These are phyloP conservation scores for Paraglomus brasilianum DNA, from an alignment of 192 early-diverging fungal species.

Conservation along the genomic window DNA sequence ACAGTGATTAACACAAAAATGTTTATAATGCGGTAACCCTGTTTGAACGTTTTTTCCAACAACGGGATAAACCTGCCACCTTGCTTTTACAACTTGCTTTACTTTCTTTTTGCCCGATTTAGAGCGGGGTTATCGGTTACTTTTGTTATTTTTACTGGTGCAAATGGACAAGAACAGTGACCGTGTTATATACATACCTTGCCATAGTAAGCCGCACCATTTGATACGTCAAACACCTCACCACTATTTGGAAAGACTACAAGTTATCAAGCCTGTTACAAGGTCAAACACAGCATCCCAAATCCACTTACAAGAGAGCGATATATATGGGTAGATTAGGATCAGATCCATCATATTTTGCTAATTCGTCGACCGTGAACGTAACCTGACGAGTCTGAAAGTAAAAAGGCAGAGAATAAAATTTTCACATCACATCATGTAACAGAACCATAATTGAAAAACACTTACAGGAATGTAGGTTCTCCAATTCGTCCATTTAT, in stretches of 20 bases:
- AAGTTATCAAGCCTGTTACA: not conserved
- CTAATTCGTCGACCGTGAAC: slow-evolving; percentile 77
- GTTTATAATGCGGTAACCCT: too few relatives aligned
- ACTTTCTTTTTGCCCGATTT: too few relatives aligned
- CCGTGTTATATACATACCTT: slow-evolving; percentile 55
- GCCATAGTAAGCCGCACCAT: slow-evolving; percentile 76
- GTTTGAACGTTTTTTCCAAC: too few relatives aligned
- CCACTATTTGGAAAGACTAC: slow-evolving; percentile 53
- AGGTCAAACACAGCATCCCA: not conserved
- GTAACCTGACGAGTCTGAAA: slow-evolving; percentile 44
- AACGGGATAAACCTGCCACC: too few relatives aligned
- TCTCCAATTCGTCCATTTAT: slow-evolving; percentile 68
- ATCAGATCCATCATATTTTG: slow-evolving; percentile 82
- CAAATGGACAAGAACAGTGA: too few relatives aligned
- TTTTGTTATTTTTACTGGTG: too few relatives aligned
- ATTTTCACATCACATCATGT: not conserved
- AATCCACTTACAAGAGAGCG: slow-evolving; percentile 68
- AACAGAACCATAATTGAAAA: not conserved
- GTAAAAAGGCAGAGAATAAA: not conserved
- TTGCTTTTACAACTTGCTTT: too few relatives aligned
- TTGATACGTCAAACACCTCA: slow-evolving; percentile 91
- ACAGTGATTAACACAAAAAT: too few relatives aligned
- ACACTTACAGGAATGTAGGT: slow-evolving; percentile 65
- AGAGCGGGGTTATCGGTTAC: too few relatives aligned
- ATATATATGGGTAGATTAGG: slow-evolving; percentile 82